These are phyloP conservation scores for Hymenoscyphus fructigenus DNA, from an alignment of 2,329 filamentous ascomycete species.

Conservation along the genomic window DNA sequence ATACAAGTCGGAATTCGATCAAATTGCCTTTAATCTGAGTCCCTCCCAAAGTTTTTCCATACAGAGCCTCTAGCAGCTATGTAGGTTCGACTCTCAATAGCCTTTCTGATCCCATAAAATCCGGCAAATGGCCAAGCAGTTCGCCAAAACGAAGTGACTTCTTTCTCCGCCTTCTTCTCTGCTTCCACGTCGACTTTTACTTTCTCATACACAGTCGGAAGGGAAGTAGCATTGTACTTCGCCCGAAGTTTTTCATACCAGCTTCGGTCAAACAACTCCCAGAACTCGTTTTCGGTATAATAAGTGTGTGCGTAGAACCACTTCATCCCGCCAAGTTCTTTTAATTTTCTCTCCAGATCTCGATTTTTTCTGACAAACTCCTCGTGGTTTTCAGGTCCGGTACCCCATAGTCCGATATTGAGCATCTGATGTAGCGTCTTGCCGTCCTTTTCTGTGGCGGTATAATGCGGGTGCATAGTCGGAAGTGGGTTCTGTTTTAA, in stretches of 20 bases:
- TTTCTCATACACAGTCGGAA: conserved; percentile 72
- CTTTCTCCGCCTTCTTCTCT: conserved; percentile 41
- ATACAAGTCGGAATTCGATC: not conserved
- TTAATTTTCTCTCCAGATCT: conserved; percentile 67
- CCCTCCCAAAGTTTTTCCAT: conserved; percentile 29
- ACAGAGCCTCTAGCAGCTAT: conserved; percentile 28
- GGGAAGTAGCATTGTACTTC: conserved; percentile 60
- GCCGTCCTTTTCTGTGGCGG: conserved; percentile 25
- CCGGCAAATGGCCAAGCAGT: conserved; percentile 58
- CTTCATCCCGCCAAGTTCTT: conserved; percentile 72
- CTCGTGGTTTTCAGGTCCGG: conserved; percentile 59
- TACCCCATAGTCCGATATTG: conserved; percentile 79
- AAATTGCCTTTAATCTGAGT: not conserved
- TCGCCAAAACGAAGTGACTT: conserved; percentile 36
- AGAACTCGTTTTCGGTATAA: conserved; percentile 72
- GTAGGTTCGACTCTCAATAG: conserved; percentile 51
- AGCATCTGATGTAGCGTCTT: conserved; percentile 47
- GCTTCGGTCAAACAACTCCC: conserved; percentile 57
- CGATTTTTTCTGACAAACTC: conserved; percentile 71
- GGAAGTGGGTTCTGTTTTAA: conserved; percentile 38
- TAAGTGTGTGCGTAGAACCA: conserved; percentile 88
- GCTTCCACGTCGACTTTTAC: conserved; percentile 55
- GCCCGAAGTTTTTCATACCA: conserved; percentile 62
- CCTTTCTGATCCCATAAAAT: conserved; percentile 58
- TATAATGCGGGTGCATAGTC: conserved; percentile 37